Base-by-base conservation (phyloP, 495 filamentous ascomycete genomes). In the Penicillium longicatenatum region DNA sequence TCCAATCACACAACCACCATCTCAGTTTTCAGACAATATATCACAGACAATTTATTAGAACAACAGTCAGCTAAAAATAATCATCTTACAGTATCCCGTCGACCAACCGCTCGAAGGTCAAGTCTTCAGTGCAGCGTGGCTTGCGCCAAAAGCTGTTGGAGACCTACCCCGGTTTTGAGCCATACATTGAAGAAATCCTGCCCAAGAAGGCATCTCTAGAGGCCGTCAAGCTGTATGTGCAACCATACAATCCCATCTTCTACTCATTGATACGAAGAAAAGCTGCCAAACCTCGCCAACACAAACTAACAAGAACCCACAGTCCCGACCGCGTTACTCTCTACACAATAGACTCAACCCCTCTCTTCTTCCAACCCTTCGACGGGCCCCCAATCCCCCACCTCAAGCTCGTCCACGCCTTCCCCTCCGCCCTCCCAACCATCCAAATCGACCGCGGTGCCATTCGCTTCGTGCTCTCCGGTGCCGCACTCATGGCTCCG, bases 201-300 rank as follows among this genome's bases (percentile, higher is more conserved):
- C 94, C 94, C 12, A 97, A 97, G 78, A 98, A 98, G 69, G 84
- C 86, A n/a, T 91, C 94, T 53, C 77, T 98, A 29, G 91, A 96
- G 75, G 81, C 89, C 42, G 83, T 97, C 69, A 98, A 97, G 77
- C 83, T 97, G 80, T 86, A 70, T 26, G 65, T 62, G 11, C n/a
- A 39, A 21, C 16, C 30, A n/a, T 17, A 30, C 30, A n/a, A 50
- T 35, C 3, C 46, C 3, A n/a, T 8, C 31, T 43, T 17, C 16
- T 19, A 29, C 3, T 16, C 37, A 46, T 3, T 7, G 17, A 37
- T 35, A 42, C 20, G n/a, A 54, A 14, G 3, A 30, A 45, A 22
- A 19, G 14, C 37, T 19, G 21, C 21, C 37, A 16, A 17, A 19
- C 9, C 17, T n/a, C n/a, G n/a, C n/a, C 24, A 43, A 53, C 31